Conservation (phyloP, 106 monocot genomes). For the Dioscorea alata region DNA sequence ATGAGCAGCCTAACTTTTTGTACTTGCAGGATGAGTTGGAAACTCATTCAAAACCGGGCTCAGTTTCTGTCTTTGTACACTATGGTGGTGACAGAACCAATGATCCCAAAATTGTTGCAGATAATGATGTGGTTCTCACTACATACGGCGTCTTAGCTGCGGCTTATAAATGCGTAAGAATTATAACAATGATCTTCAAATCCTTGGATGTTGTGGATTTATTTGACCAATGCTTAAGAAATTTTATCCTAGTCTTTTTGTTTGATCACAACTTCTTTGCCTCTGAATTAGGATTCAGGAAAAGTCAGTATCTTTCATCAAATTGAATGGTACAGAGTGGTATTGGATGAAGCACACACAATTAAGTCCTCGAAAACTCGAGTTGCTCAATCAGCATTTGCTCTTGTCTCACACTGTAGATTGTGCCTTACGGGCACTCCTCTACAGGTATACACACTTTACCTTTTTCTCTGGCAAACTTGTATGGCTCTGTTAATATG, state of each 20-base stretch:
- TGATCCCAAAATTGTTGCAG: conserved; percentile 43
- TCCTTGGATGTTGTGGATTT: too few species aligned
- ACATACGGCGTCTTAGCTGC: conserved; percentile 73
- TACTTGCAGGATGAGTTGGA: conserved; percentile 72
- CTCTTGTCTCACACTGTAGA: conserved; percentile 52
- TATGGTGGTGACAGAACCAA: conserved; percentile 73
- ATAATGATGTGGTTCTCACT: conserved; percentile 71
- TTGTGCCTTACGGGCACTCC: conserved; percentile 96
- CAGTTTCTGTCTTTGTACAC: conserved; percentile 76
- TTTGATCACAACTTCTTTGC: neutral
- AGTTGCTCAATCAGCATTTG: conserved; percentile 69
- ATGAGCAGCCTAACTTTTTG: too few species aligned
- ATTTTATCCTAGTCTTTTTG: neutral
- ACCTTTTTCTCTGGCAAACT: neutral
- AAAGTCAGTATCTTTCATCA: conserved; percentile 60
- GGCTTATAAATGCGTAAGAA: conserved; percentile 49
- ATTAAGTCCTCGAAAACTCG: conserved; percentile 70
- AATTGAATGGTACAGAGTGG: conserved; percentile 76
- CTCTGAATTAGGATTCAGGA: conserved; percentile 14
- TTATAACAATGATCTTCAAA: neutral
- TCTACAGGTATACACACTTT: conserved; percentile 47
- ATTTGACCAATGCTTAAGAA: too few species aligned
- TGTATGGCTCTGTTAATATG: too few species aligned
- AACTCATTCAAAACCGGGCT: conserved; percentile 55
- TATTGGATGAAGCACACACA: conserved; percentile 85